Conservation (phyloP, 2,329 filamentous ascomycete genomes). For the Lomentospora prolificans region DNA sequence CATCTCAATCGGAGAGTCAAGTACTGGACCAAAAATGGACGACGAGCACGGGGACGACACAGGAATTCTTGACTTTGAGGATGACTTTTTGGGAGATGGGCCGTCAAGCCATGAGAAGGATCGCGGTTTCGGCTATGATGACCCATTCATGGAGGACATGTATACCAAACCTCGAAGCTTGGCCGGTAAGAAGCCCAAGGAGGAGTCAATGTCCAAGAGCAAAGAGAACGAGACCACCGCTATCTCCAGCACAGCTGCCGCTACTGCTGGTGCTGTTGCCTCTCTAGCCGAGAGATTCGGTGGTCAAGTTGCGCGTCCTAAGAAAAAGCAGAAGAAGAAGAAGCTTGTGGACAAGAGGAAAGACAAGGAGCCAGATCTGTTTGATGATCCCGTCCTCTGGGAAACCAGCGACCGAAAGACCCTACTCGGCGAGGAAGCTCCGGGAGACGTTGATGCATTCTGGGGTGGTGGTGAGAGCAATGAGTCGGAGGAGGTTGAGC, state of each 20-base stretch:
- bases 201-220: neutral
- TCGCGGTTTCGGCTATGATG: neutral
- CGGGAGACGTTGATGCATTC: neutral
- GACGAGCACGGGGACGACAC: neutral
- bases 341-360: slow-evolving; percentile 29
- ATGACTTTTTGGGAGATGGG: neutral
- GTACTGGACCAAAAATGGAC: neutral
- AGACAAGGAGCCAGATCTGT: slow-evolving; percentile 28
- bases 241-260: slow-evolving; percentile 15
- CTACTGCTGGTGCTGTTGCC: slow-evolving; percentile 20
- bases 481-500: slow-evolving; percentile 14
- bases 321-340: slow-evolving; percentile 27
- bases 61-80: neutral
- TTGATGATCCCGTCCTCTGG: slow-evolving; percentile 34
- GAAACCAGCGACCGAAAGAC: slow-evolving; percentile 16
- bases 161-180: neutral
- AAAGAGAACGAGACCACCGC: neutral
- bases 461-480: neutral
- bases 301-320: slow-evolving; percentile 11
- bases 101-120: neutral
- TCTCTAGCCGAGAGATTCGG: slow-evolving; percentile 25
- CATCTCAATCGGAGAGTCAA: slow-evolving; percentile 8
- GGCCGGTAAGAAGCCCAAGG: neutral
- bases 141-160: neutral
- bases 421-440: neutral